phyloP scores from a whole-genome alignment of 163 green algal species.

The Scenedesmus sp. region DNA sequence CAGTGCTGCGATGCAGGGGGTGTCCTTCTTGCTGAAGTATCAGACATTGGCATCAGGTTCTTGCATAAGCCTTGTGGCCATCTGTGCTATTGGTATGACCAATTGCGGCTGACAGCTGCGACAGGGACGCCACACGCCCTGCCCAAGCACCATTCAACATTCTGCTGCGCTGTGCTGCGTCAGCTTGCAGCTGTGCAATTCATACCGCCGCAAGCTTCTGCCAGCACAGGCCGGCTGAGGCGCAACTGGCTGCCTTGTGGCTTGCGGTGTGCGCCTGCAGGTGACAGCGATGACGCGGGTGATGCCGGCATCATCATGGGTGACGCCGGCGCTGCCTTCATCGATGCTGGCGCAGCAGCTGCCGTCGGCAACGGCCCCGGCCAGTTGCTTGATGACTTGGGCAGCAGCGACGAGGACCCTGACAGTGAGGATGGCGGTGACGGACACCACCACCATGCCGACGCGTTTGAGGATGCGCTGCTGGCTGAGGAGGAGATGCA shows the following conservation, averaged over 20 bases:
- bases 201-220: not conserved
- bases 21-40: not conserved
- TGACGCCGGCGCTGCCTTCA: slow-evolving; percentile 7
- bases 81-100: not conserved
- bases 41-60: not conserved
- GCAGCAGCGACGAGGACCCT: slow-evolving; percentile 20
- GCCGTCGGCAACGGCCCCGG: not conserved
- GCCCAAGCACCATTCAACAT: not conserved
- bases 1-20: not conserved
- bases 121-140: not conserved
- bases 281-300: not conserved
- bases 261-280: not conserved
- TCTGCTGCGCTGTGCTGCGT: not conserved
- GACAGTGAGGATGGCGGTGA: slow-evolving; percentile 27
- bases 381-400: not conserved
- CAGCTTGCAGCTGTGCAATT: not conserved
- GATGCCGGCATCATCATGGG: slow-evolving; percentile 24
- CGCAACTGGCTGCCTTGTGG: not conserved
- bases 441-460: not conserved
- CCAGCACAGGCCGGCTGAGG: not conserved
- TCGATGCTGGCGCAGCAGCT: not conserved
- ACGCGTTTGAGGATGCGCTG: slow-evolving; percentile 3
- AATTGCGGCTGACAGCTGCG: not conserved
- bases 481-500: slow-evolving; percentile 28
- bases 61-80: not conserved